phyloP scores from a whole-genome alignment of 257 asterid species.

The Ballota nigra region DNA sequence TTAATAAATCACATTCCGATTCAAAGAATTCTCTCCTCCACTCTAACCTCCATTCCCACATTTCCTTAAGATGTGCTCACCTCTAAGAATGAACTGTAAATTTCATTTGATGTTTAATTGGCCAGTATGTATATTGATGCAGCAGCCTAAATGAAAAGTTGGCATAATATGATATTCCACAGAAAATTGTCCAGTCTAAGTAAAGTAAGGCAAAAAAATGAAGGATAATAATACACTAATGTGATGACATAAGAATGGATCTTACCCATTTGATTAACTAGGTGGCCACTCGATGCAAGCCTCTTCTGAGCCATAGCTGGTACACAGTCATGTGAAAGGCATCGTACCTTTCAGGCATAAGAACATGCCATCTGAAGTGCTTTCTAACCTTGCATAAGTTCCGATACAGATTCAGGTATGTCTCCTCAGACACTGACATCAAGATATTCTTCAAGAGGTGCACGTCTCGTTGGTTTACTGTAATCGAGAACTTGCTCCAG shows the following conservation, averaged over 20 bases:
- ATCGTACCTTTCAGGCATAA: slow-evolving; percentile 43
- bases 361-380: slow-evolving; percentile 67
- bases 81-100: no score
- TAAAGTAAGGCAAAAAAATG: no score
- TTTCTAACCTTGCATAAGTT: slow-evolving; percentile 53
- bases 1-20: no score
- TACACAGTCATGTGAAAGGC: slow-evolving; percentile 78
- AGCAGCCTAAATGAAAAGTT: no score
- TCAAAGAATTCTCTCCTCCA: no score
- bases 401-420: slow-evolving; percentile 43
- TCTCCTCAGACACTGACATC: slow-evolving; percentile 43
- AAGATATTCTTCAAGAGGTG: slow-evolving; percentile 43
- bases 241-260: neutral
- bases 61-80: no score
- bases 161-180: no score
- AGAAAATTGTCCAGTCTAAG: no score
- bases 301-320: slow-evolving; percentile 76
- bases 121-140: no score
- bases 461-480: slow-evolving; percentile 47
- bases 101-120: no score
- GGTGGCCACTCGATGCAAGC: slow-evolving; percentile 33
- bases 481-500: slow-evolving; percentile 70
- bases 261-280: neutral
- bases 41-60: no score
- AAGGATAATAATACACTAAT: no score